These are phyloP conservation scores for Apostasia shenzhenica DNA, from an alignment of 106 monocot genomes.

Conservation along the genomic window DNA sequence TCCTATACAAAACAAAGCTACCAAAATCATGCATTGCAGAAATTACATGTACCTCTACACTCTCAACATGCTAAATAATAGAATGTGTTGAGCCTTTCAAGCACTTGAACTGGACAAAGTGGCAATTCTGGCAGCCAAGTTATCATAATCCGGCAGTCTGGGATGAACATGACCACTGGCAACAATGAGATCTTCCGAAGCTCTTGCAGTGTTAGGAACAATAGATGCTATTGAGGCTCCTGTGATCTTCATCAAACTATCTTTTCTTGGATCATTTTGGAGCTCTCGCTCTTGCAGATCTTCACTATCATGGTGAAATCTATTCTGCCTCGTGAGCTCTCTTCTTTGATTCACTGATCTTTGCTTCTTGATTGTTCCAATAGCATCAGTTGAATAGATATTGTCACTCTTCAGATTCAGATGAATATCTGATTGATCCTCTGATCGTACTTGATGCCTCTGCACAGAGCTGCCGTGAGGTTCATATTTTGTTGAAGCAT, in stretches of 20 bases:
- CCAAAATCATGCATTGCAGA: no score
- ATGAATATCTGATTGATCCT: constrained; percentile 35
- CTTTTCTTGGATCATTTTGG: not conserved
- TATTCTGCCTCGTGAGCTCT: no score
- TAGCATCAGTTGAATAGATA: constrained; percentile 1
- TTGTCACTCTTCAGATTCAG: constrained; percentile 6
- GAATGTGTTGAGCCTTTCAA: not conserved
- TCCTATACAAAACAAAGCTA: no score
- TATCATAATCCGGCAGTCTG: not conserved
- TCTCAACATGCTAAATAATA: no score
- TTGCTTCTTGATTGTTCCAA: constrained; percentile 12
- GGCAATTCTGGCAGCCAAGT: not conserved
- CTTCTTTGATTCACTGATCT: no score
- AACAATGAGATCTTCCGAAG: no score
- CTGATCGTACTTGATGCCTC: constrained; percentile 16
- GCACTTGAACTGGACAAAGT: not conserved
- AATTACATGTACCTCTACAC: no score
- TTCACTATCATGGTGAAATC: no score
- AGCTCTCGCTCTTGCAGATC: no score
- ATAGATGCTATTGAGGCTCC: no score
- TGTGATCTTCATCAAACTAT: not conserved
- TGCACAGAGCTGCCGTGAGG: not conserved
- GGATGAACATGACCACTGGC: not conserved
- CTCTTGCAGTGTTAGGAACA: no score
- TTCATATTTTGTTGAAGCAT: not conserved